Conservation (phyloP, 2,329 filamentous ascomycete species). For the Phoma herbarum region DNA sequence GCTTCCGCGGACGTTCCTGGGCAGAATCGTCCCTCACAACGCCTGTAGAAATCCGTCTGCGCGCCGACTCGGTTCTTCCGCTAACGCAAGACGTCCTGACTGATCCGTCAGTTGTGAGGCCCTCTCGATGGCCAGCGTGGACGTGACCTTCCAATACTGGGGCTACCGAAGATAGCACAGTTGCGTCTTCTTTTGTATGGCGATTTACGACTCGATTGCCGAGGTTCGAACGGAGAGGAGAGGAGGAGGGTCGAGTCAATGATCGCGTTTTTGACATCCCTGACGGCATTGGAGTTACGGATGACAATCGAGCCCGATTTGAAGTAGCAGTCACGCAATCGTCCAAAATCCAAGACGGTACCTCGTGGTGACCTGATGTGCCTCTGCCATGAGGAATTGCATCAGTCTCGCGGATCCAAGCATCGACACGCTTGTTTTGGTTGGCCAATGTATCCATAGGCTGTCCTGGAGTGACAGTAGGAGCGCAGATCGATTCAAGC, state of each 20-base stretch:
- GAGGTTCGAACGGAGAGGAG: slow-evolving; percentile 28
- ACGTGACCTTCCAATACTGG: slow-evolving; percentile 15
- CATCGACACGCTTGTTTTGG: slow-evolving; percentile 23
- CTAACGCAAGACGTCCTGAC: slow-evolving; percentile 2
- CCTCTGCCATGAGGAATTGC: slow-evolving; percentile 9
- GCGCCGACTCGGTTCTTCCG: neutral
- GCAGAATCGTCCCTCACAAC: neutral
- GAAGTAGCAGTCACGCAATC: slow-evolving; percentile 16
- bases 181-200: slow-evolving; percentile 13
- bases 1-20: slow-evolving; percentile 21
- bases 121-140: slow-evolving; percentile 3
- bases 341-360: slow-evolving; percentile 17
- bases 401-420: slow-evolving; percentile 1
- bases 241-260: slow-evolving; percentile 32
- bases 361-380: slow-evolving; percentile 17
- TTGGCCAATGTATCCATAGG: slow-evolving; percentile 15
- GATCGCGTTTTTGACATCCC: slow-evolving; percentile 36
- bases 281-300: slow-evolving; percentile 27
- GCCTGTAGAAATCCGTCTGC: neutral
- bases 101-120: neutral
- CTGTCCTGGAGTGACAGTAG: slow-evolving; percentile 27
- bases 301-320: slow-evolving; percentile 32
- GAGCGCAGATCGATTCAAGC: slow-evolving; percentile 51
- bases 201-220: slow-evolving; percentile 22
- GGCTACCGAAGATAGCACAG: slow-evolving; percentile 32